Percentiles rank a stretch among this genome's conserved stretches.
Evolutionary conservation across 768 basidiomycete species (phyloP).

Genomic region (Amanita pallidorosea): DNA sequence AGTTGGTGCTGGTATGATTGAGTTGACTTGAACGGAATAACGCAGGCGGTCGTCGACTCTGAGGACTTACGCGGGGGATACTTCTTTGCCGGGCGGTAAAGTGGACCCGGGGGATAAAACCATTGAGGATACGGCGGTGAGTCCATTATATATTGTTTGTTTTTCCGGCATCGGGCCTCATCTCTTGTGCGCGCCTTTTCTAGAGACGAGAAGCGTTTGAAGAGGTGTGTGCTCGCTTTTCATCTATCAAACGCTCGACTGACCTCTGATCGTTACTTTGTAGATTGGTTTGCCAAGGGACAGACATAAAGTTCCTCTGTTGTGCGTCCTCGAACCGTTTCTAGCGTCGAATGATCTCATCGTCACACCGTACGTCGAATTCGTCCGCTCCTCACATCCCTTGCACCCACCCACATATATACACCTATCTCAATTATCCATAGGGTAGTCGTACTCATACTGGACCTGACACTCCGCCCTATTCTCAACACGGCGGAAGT

Average conservation of each 20-base stretch:
- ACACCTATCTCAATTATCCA: neutral
- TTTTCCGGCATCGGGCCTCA: neutral
- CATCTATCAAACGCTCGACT: neutral
- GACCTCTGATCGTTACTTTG: neutral
- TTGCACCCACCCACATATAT: neutral
- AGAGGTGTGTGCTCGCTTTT: slow-evolving; percentile 41
- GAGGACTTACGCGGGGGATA: slow-evolving; percentile 77
- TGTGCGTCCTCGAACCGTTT: slow-evolving; percentile 76
- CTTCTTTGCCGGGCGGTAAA: slow-evolving; percentile 81
- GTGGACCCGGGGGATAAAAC: slow-evolving; percentile 57
- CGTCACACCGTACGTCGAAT: slow-evolving; percentile 70
- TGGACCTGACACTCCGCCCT: slow-evolving; percentile 69
- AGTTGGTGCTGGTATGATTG: neutral
- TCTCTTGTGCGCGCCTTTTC: neutral
- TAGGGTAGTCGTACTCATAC: slow-evolving; percentile 79
- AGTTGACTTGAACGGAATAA: neutral
- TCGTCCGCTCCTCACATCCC: neutral
- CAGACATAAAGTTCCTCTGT: slow-evolving; percentile 53
- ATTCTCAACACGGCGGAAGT: slow-evolving; percentile 76
- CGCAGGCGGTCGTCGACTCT: slow-evolving; percentile 63
- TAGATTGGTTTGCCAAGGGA: slow-evolving; percentile 82
- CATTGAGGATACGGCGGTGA: slow-evolving; percentile 74
- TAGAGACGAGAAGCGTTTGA: slow-evolving; percentile 86
- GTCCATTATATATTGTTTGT: slow-evolving; percentile 14
- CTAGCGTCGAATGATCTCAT: slow-evolving; percentile 60